Evolutionary conservation across 1,284 basidiomycete species (phyloP).

Genomic region (Fomitopsis palustris): DNA sequence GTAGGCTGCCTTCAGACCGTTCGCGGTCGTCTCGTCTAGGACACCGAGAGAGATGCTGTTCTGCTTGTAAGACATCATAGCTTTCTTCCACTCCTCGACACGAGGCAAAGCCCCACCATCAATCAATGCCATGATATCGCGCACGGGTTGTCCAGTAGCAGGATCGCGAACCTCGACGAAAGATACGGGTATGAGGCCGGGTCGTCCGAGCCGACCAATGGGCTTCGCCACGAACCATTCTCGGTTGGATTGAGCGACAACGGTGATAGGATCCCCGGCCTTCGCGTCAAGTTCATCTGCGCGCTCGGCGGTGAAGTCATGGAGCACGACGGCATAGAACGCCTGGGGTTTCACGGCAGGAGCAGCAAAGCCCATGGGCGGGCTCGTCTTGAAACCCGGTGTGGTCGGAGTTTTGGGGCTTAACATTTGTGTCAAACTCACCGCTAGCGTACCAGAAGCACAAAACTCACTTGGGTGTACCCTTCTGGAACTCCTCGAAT

Average conservation of each 20-base stretch:
- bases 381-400: constrained; percentile 8
- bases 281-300: constrained; percentile 96
- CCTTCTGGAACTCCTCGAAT: constrained; percentile 89
- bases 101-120: constrained; percentile 84
- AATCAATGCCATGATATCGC: constrained; percentile 77
- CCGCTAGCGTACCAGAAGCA: background rate
- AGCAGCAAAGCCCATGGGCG: constrained; percentile 11
- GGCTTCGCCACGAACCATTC: constrained; percentile 94
- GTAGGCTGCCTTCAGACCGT: constrained; percentile 9
- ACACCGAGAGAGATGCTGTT: constrained; percentile 93
- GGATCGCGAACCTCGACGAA: constrained; percentile 97
- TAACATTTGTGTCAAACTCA: constrained; percentile 11
- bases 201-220: constrained; percentile 90
- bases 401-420: constrained; percentile 15
- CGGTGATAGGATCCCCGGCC: constrained; percentile 90
- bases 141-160: constrained; percentile 71
- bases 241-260: constrained; percentile 87
- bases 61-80: constrained; percentile 93
- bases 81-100: constrained; percentile 98
- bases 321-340: constrained; percentile 91
- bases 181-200: constrained; percentile 93
- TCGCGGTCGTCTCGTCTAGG: constrained; percentile 56
- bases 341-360: constrained; percentile 50
- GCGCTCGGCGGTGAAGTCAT: constrained; percentile 93
- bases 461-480: constrained; percentile 52